phyloP scores from a whole-genome alignment of 2,329 filamentous ascomycete species.

The Podosphaera xanthii region DNA sequence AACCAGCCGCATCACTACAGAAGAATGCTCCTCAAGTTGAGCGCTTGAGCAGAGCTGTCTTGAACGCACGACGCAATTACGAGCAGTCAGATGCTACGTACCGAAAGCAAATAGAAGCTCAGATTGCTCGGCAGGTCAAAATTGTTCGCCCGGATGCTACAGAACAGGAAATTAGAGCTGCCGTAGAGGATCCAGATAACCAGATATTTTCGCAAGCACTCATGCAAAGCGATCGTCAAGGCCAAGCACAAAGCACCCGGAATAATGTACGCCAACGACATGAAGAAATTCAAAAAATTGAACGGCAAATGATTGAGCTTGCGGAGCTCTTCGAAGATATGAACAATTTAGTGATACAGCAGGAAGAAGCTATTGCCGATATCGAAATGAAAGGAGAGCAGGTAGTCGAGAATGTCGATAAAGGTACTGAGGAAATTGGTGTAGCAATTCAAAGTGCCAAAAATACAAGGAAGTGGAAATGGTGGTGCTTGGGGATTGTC shows the following conservation, averaged over 20 bases:
- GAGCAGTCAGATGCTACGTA: slow-evolving; percentile 62
- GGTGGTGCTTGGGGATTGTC: slow-evolving; percentile 70
- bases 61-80: slow-evolving; percentile 57
- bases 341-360: slow-evolving; percentile 64
- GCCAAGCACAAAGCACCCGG: slow-evolving; percentile 59
- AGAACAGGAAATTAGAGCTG: slow-evolving; percentile 54
- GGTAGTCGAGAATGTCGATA: slow-evolving; percentile 60
- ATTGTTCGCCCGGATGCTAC: slow-evolving; percentile 69
- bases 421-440: slow-evolving; percentile 65
- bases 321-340: slow-evolving; percentile 76
- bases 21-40: slow-evolving; percentile 64
- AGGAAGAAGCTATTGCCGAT: slow-evolving; percentile 55
- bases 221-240: slow-evolving; percentile 57
- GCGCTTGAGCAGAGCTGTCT: slow-evolving; percentile 47
- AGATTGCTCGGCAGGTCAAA: slow-evolving; percentile 72
- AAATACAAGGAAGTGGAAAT: slow-evolving; percentile 54
- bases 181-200: slow-evolving; percentile 44
- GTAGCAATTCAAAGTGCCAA: slow-evolving; percentile 65
- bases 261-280: slow-evolving; percentile 66
- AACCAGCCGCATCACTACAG: slow-evolving; percentile 47
- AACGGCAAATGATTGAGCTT: slow-evolving; percentile 70
- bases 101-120: slow-evolving; percentile 56
- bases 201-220: slow-evolving; percentile 80
- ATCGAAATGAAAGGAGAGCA: slow-evolving; percentile 79
- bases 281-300: slow-evolving; percentile 74